phyloP scores from a whole-genome alignment of 2,329 filamentous ascomycete species.

The Alternaria alternata region DNA sequence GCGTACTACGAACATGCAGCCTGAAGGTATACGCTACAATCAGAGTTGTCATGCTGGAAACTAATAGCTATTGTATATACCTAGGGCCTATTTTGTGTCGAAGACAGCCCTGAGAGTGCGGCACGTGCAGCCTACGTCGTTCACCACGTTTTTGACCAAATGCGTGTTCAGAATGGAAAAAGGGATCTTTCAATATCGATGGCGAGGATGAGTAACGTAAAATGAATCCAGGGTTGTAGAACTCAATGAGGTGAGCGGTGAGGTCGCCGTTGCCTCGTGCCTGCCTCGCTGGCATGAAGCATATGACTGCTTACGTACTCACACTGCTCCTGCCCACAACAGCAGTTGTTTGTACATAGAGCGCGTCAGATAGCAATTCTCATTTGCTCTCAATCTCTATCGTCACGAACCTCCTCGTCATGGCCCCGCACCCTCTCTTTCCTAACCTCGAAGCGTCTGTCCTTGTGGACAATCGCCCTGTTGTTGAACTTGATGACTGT shows the following conservation, averaged over 20 bases:
- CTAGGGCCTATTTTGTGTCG: neutral
- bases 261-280: neutral
- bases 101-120: neutral
- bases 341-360: neutral
- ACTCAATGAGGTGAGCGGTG: neutral
- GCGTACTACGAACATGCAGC: neutral
- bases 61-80: neutral
- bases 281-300: neutral
- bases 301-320: constrained; percentile 3
- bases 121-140: neutral
- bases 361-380: neutral
- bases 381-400: neutral
- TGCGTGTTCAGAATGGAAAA: neutral
- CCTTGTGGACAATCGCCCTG: constrained; percentile 11
- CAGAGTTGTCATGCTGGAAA: neutral
- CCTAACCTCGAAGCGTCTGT: constrained; percentile 20
- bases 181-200: neutral
- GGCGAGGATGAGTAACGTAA: neutral
- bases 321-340: neutral
- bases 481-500: constrained; percentile 16
- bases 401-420: neutral
- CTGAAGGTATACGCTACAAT: neutral
- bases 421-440: constrained; percentile 17
- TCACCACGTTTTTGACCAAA: neutral
- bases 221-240: neutral